Conservation (phyloP, 306 rosid species). For the Bauhinia variegata region DNA sequence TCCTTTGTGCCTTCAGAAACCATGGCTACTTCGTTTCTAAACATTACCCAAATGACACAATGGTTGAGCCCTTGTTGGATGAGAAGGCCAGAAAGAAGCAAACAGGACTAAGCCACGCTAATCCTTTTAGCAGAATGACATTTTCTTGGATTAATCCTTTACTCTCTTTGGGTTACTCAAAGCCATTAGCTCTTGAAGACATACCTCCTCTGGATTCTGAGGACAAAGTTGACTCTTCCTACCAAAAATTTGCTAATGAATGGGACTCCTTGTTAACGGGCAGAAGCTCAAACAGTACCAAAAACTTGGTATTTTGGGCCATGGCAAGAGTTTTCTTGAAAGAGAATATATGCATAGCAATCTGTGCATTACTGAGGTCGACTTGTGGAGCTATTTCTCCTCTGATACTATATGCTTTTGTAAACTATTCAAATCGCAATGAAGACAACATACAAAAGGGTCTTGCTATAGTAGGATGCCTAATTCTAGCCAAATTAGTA, state of each 20-base stretch:
- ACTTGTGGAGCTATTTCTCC: slow-evolving; percentile 48
- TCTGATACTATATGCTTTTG: slow-evolving; percentile 51
- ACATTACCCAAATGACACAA: slow-evolving; percentile 1
- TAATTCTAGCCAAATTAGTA: slow-evolving; percentile 43
- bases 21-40: slow-evolving; percentile 24
- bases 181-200: slow-evolving; percentile 43
- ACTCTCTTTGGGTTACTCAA: slow-evolving; percentile 45
- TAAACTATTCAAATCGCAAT: slow-evolving; percentile 33
- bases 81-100: slow-evolving; percentile 18
- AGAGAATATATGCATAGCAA: slow-evolving; percentile 44
- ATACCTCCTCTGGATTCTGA: slow-evolving; percentile 48
- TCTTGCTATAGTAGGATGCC: slow-evolving; percentile 40
- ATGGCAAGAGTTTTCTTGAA: slow-evolving; percentile 39
- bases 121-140: slow-evolving; percentile 40
- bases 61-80: slow-evolving; percentile 43
- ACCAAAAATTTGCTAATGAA: slow-evolving; percentile 41
- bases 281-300: slow-evolving; percentile 16
- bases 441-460: slow-evolving; percentile 34
- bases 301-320: slow-evolving; percentile 43
- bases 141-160: slow-evolving; percentile 58
- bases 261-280: slow-evolving; percentile 41
- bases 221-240: slow-evolving; percentile 47
- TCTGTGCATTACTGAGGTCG: slow-evolving; percentile 41
- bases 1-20: slow-evolving; percentile 48
- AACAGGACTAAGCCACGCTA: slow-evolving; percentile 19